Conservation (phyloP, 345 rosid species). For the Toxicodendron radicans region DNA sequence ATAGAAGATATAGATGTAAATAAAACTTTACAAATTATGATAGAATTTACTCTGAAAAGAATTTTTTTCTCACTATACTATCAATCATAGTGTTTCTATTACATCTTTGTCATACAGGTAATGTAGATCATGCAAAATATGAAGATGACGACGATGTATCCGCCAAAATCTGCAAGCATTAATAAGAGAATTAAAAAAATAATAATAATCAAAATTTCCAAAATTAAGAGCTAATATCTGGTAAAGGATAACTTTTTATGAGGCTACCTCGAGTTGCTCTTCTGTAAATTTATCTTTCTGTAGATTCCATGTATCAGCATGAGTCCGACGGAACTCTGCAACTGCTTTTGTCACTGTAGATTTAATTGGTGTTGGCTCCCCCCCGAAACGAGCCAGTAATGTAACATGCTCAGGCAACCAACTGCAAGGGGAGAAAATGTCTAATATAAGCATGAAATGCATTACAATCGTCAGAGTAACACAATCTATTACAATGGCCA, state of each 20-base stretch:
- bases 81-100: slow-evolving; percentile 20
- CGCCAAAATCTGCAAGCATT: slow-evolving; percentile 76
- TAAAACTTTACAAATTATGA: slow-evolving; percentile 22
- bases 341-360: slow-evolving; percentile 97
- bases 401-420: slow-evolving; percentile 97
- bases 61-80: slow-evolving; percentile 18
- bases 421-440: slow-evolving; percentile 34
- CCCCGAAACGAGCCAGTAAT: slow-evolving; percentile 73
- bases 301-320: slow-evolving; percentile 93
- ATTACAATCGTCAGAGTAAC: neutral
- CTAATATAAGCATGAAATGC: neutral
- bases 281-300: slow-evolving; percentile 89
- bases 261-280: slow-evolving; percentile 91
- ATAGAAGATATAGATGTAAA: slow-evolving; percentile 27
- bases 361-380: slow-evolving; percentile 86
- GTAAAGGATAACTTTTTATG: neutral
- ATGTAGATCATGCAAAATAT: slow-evolving; percentile 72
- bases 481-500: neutral
- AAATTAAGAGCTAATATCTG: neutral
- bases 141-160: slow-evolving; percentile 95
- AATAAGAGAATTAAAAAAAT: slow-evolving; percentile 12
- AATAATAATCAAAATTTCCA: neutral
- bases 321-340: slow-evolving; percentile 94
- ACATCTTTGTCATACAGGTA: slow-evolving; percentile 16
- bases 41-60: slow-evolving; percentile 12